Base-by-base conservation (phyloP, 768 basidiomycete species). In the Amanita muscaria region DNA sequence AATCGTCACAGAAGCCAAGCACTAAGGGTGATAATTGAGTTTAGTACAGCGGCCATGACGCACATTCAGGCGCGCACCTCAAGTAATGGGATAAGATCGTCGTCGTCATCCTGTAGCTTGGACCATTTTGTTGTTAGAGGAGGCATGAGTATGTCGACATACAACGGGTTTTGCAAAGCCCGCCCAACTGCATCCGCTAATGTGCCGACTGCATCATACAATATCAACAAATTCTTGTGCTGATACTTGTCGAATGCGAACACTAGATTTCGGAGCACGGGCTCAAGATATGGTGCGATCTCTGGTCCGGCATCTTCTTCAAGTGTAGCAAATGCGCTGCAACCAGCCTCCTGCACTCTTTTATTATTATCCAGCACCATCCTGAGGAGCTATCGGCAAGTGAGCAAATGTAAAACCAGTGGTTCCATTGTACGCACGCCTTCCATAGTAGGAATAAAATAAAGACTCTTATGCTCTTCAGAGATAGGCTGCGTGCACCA, bases 311-410 rank as follows among this genome's bases (percentile, higher is more conserved):
- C 96, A 60, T 98, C 96, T 62, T 99, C 96, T 62, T 99, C 96
- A 9, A 98, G 76, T 12, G 96, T 98, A 10, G 96, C 96, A 57
- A 99, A 98, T 1, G 96, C 96, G 51, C 90, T 93, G 65, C 96
- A 99, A 7, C 96, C 96, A 3, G 96, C 96, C 64, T 99, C 96
- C 67, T 99, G 96, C 1, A 99, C 96, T 19, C 92, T 86, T 66
- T 99, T 98, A 68, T 99, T 98, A 62, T 89, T 88, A 60, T 99
- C 96, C 41, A 98, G 68, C 14, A 97, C 92, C 88, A 94, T 97
- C 44, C 89, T 83, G 47, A 99, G 80, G 38, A 99, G 80, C 94
- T 98, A 53, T n/a, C 48, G 11, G 16, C 16, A 30, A 31, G 24
- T 44, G 41, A 51, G 37, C 19, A 34, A 15, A 42, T 5, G 32